These are phyloP conservation scores for Hanseniaspora opuntiae DNA, from an alignment of 805 yeast genomes.

Conservation along the genomic window DNA sequence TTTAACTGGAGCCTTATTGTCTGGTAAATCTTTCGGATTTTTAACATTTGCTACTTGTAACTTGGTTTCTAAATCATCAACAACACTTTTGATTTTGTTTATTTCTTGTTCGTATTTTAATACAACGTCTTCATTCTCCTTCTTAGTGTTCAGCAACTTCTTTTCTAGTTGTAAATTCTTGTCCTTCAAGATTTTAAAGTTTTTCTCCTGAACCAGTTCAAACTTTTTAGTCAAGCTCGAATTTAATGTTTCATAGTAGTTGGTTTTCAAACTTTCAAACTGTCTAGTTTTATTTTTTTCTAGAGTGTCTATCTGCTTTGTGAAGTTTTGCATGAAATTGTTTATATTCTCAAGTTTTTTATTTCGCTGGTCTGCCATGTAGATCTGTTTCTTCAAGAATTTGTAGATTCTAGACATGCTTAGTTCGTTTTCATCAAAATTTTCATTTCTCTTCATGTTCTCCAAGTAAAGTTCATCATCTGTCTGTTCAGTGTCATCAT, in stretches of 20 bases:
- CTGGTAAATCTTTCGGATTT: neutral
- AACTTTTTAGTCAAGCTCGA: constrained; percentile 4
- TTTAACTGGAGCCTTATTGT: neutral
- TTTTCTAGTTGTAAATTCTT: constrained; percentile 5
- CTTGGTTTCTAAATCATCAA: constrained; percentile 24
- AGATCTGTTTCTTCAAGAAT: constrained; percentile 40
- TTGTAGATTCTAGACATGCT: constrained; percentile 18
- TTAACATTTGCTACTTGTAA: constrained; percentile 24
- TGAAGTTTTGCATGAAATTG: constrained; percentile 40
- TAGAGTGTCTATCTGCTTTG: constrained; percentile 19
- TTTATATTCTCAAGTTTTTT: constrained; percentile 42
- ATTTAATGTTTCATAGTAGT: constrained; percentile 3
- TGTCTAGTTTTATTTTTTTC: constrained; percentile 2
- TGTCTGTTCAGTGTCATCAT: constrained; percentile 13
- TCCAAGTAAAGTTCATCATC: constrained; percentile 10
- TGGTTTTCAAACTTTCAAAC: neutral
- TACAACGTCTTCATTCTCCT: neutral
- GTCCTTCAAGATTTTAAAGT: constrained; percentile 12
- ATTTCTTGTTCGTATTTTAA: constrained; percentile 12
- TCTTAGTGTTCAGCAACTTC: neutral
- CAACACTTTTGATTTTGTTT: constrained; percentile 18
- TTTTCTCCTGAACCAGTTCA: constrained; percentile 5
- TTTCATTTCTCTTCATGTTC: constrained; percentile 4
- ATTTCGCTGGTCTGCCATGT: constrained; percentile 47
- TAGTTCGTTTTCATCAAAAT: neutral